Evolutionary conservation across 2,329 filamentous ascomycete species (phyloP).

Genomic region (Ascochyta clinopodiicola): DNA sequence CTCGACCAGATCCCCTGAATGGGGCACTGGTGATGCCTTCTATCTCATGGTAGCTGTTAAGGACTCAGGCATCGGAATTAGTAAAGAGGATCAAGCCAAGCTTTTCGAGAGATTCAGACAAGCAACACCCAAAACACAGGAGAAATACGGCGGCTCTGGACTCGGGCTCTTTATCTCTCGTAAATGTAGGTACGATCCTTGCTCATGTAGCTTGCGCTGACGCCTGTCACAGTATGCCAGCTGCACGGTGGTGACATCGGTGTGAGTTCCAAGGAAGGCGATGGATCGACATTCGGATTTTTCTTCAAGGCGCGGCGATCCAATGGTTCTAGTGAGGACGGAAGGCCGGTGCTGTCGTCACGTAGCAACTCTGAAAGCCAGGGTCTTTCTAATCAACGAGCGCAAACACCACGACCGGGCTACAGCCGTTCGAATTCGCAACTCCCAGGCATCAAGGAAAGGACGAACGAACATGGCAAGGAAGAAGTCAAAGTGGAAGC

Average conservation of each 20-base stretch:
- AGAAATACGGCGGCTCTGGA: conserved; percentile 52
- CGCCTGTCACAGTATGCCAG: conserved; percentile 36
- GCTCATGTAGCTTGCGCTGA: not conserved
- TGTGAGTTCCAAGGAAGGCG: conserved; percentile 43
- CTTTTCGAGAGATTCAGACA: conserved; percentile 54
- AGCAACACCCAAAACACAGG: conserved; percentile 50
- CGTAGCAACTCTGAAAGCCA: conserved; percentile 36
- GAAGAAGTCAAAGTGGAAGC: conserved; percentile 14
- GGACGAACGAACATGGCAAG: conserved; percentile 16
- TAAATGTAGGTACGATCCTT: conserved; percentile 34
- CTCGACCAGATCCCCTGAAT: conserved; percentile 50
- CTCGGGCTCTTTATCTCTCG: conserved; percentile 49
- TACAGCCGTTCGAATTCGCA: conserved; percentile 39
- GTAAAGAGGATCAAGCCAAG: conserved; percentile 47
- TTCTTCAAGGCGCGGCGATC: conserved; percentile 46
- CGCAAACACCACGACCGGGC: conserved; percentile 29
- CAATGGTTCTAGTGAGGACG: conserved; percentile 27
- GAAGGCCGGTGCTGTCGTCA: conserved; percentile 33
- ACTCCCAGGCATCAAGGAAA: conserved; percentile 35
- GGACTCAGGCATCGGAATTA: conserved; percentile 54
- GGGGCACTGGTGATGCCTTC: conserved; percentile 48
- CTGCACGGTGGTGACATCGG: conserved; percentile 49
- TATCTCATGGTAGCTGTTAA: conserved; percentile 55
- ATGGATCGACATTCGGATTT: conserved; percentile 48
- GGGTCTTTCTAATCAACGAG: conserved; percentile 17